phyloP scores from a whole-genome alignment of 2,329 filamentous ascomycete species.

The Coleophoma cylindrospora region DNA sequence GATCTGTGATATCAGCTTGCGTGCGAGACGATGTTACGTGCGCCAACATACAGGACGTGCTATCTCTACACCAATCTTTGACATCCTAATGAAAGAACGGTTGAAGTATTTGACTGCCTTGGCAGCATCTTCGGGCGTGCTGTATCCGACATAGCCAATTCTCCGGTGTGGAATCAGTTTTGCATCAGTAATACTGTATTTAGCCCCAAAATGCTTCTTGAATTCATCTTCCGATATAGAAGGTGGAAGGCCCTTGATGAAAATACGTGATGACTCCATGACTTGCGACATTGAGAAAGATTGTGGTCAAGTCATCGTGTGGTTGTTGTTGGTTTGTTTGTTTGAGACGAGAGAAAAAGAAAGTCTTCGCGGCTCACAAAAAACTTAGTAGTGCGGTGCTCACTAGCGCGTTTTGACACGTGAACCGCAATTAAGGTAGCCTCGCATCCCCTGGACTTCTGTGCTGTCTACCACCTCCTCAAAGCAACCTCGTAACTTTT shows the following conservation, averaged over 20 bases:
- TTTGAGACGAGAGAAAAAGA: not conserved
- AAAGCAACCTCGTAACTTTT: too few relatives aligned
- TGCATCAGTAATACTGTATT: constrained; percentile 78
- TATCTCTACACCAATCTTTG: constrained; percentile 83
- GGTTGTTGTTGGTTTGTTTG: not conserved
- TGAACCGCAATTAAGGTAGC: too few relatives aligned
- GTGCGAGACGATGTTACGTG: not conserved
- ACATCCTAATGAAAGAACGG: constrained; percentile 92
- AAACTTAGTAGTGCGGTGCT: too few relatives aligned
- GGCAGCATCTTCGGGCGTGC: constrained; percentile 71
- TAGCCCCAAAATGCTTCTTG: constrained; percentile 78
- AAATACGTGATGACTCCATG: constrained; percentile 56
- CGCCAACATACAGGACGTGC: constrained; percentile 67
- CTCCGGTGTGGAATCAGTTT: constrained; percentile 85
- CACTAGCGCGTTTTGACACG: too few relatives aligned
- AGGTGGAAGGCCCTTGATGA: constrained; percentile 81
- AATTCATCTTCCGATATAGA: constrained; percentile 81
- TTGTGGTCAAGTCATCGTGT: not conserved
- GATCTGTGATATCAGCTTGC: constrained; percentile 19
- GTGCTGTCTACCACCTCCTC: not conserved
- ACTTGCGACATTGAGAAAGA: not conserved
- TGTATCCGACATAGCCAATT: constrained; percentile 95
- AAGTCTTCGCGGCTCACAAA: too few relatives aligned
- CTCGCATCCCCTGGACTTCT: too few relatives aligned
- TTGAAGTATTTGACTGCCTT: constrained; percentile 94